phyloP scores from a whole-genome alignment of 805 yeast genomes.

The Ogataea wickerhamii region DNA sequence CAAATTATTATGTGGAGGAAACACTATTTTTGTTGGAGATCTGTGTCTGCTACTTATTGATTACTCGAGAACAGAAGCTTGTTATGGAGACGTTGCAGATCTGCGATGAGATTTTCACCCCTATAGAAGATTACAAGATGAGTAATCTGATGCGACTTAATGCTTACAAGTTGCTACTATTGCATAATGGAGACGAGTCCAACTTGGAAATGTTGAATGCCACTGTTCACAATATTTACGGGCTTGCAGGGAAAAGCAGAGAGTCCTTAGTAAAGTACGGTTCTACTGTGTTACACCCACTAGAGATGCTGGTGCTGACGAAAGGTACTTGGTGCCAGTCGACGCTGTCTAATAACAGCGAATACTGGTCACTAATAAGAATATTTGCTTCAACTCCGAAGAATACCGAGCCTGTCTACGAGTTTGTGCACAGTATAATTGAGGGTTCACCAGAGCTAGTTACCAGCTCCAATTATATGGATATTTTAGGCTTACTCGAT shows the following conservation, averaged over 20 bases:
- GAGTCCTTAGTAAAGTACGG: constrained; percentile 46
- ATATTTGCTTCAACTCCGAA: constrained; percentile 42
- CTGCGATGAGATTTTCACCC: constrained; percentile 21
- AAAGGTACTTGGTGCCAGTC: constrained; percentile 42
- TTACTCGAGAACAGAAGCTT: constrained; percentile 26
- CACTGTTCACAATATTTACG: constrained; percentile 25
- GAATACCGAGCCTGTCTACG: constrained; percentile 41
- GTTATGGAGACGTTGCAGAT: constrained; percentile 19
- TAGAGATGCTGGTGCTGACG: constrained; percentile 46
- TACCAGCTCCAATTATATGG: constrained; percentile 53
- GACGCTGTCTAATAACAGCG: constrained; percentile 34
- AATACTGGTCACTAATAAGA: constrained; percentile 49
- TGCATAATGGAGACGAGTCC: constrained; percentile 33
- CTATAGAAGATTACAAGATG: constrained; percentile 28
- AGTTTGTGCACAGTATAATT: constrained; percentile 43
- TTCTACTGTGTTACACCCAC: constrained; percentile 40
- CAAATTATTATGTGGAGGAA: constrained; percentile 19
- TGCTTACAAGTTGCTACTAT: constrained; percentile 49
- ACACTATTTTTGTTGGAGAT: constrained; percentile 31
- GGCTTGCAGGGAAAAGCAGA: constrained; percentile 27
- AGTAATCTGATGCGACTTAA: constrained; percentile 38
- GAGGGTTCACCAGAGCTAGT: constrained; percentile 34
- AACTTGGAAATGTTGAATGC: constrained; percentile 20
- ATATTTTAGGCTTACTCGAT: constrained; percentile 66
- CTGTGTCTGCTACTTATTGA: constrained; percentile 30